Base-by-base conservation (phyloP, 306 rosid genomes). In the Prunus kanzakura region DNA sequence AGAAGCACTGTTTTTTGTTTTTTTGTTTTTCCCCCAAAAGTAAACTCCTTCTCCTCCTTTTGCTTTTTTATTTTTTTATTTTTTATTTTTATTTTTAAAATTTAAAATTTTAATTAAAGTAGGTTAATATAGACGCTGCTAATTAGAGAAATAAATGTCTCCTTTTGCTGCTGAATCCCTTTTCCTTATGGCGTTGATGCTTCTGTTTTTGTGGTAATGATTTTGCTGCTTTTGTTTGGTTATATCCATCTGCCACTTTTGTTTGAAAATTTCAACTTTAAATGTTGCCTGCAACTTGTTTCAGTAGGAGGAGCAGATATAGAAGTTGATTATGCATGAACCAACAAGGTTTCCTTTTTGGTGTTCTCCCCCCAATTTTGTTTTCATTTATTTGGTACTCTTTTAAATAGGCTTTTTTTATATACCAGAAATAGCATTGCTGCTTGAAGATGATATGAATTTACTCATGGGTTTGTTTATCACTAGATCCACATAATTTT, bases 251-350 rank as follows among this genome's bases (percentile, higher is more conserved):
- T 47, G 49, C 73, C 56, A 35, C 1, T 38, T 38, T 6, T 38
- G 8, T 38, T 38, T 38, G 43, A 38, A 38, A 38, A 56, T 56
- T 74, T 80, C 41, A n/a, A 6, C 71, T 25, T 32, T 3, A 73
- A 80, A 74, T 60, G 1, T 73, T 60, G 22, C 30, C 57, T 57
- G 7, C 62, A 79, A 8, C 63, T 22, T 56, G 9, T 56, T 23
- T 38, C 9, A 38, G 43, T 38, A 38, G 43, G 43, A 38, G 43
- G 43, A 52, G 23, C 54, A 20, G 22, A 58, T 74, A 45, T 50
- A 4, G 49, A 55, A 66, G 51, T 45, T 55, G 51, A 15, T 71
- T 14, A n/a, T 64, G 35, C 29, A n/a, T 55, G 49, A 70, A 71
- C 69, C 77, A 20, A 19, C 35, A 71, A 43, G 55, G 7, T 79